These are phyloP conservation scores for Candida wancherniae DNA, from an alignment of 805 yeast genomes.

Conservation along the genomic window DNA sequence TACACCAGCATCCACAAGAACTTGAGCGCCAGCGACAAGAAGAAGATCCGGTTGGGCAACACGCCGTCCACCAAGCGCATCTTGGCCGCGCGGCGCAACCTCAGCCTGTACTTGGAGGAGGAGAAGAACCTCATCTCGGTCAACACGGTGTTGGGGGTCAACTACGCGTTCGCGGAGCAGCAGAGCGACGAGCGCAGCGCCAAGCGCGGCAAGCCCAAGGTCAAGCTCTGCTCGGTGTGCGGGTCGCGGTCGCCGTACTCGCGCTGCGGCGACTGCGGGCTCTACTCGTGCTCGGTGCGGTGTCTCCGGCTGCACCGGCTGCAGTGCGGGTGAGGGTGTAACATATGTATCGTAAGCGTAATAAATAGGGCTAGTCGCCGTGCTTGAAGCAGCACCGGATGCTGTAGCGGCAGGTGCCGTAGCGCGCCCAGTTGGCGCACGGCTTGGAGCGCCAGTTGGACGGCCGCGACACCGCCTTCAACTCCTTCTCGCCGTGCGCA, in stretches of 20 bases:
- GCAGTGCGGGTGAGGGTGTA: background rate
- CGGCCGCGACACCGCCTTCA: slow-evolving; percentile 67
- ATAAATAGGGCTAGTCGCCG: slow-evolving; percentile 30
- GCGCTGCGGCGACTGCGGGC: slow-evolving; percentile 37
- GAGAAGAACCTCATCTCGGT: slow-evolving; percentile 40
- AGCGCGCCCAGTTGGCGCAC: slow-evolving; percentile 81
- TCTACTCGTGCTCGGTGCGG: slow-evolving; percentile 36
- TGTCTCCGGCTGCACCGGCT: slow-evolving; percentile 34
- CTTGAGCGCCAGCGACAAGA: slow-evolving; percentile 18
- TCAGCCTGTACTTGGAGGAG: slow-evolving; percentile 43
- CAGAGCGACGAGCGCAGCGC: slow-evolving; percentile 17
- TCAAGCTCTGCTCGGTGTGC: slow-evolving; percentile 39
- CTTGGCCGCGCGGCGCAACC: slow-evolving; percentile 38
- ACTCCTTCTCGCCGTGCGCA: slow-evolving; percentile 82
- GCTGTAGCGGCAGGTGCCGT: slow-evolving; percentile 83
- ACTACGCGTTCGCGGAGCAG: slow-evolving; percentile 39
- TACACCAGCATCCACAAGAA: slow-evolving; percentile 29
- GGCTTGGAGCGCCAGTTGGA: slow-evolving; percentile 88
- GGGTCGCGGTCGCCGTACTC: slow-evolving; percentile 34
- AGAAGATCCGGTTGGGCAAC: slow-evolving; percentile 32
- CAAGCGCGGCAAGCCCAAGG: slow-evolving; percentile 27
- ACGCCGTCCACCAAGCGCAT: slow-evolving; percentile 42
- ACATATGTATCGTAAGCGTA: slow-evolving; percentile 1
- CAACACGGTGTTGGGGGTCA: slow-evolving; percentile 37
- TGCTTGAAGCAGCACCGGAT: slow-evolving; percentile 91